Evolutionary conservation across 192 early-diverging fungal species (phyloP), one percentile per base, ranked within the genome.

Genomic region (Geosiphon pyriformis): DNA sequence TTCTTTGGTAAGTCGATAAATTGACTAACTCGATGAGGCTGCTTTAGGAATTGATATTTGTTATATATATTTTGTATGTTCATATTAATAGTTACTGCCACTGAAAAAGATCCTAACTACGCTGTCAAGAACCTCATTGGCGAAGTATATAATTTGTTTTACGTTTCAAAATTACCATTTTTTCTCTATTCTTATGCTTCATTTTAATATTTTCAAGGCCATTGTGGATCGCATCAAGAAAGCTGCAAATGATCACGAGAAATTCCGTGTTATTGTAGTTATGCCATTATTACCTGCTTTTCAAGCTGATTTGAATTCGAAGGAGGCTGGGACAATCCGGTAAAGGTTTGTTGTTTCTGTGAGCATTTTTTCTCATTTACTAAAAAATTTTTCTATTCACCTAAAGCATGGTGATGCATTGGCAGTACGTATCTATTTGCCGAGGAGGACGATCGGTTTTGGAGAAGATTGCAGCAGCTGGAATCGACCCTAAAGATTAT

Each of bases 241-340:
- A 18, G 92, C 92, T 1, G 88, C 90, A 64, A n/a, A 74, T 22
- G 75, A 81, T 8, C 59, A 66, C n/a, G 81, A 88, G 32, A 87
- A 83, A 51, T 93, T 90, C 81, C 80, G 83, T 15, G 83, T 90
- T 29, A 88, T 90, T 55, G 82, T 94, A 29, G 65, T 91, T 11
- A 91, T 94, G 67, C 92, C 92, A 2, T 74, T 93, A 42, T 84
- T 90, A 70, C 92, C 92, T 3, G 91, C 88, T 8, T 94, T 94
- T 58, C 85, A 88, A 61, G 91, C 88, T 22, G 91, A 93, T 68
- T 80, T 94, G 53, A 82, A 77, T 37, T 86, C 88, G 0, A 81
- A 74, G 1, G 90, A 88, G 26, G 82, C 91, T 0, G 85, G 85
- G 1, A 87, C 88, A 15, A 77, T 85, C 23, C 80, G 85, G 77